A percentile compares a stretch with the other conserved stretches of the same genome.
phyloP scores from a whole-genome alignment of 768 basidiomycete species.

The Tulasnella sp. region DNA sequence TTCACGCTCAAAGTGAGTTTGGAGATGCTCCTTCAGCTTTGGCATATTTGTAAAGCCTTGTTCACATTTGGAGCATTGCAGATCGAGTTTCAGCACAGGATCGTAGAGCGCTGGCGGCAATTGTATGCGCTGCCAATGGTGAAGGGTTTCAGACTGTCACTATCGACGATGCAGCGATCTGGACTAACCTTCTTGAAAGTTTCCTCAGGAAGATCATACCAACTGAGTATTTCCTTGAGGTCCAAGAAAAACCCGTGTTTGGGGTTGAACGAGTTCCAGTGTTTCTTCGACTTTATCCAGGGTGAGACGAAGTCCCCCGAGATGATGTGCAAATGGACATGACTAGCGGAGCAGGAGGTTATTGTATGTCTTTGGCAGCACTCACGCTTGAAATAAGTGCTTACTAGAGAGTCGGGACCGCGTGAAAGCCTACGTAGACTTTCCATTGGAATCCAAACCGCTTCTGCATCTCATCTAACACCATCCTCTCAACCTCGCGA shows the following conservation, averaged over 20 bases:
- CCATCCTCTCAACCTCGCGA: constrained; percentile 38
- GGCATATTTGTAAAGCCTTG: constrained; percentile 58
- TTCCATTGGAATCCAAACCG: constrained; percentile 39
- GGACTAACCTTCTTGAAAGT: constrained; percentile 1
- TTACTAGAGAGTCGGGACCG: constrained; percentile 73
- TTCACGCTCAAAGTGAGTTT: constrained; percentile 3
- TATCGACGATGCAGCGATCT: not conserved
- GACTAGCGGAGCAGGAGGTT: constrained; percentile 32
- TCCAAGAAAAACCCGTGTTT: constrained; percentile 71
- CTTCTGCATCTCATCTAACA: constrained; percentile 63
- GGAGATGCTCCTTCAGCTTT: constrained; percentile 55
- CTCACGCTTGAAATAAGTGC: constrained; percentile 24
- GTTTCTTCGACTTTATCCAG: constrained; percentile 71
- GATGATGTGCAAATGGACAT: constrained; percentile 75
- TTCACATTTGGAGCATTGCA: constrained; percentile 62
- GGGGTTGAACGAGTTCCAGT: constrained; percentile 86
- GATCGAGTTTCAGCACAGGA: constrained; percentile 48
- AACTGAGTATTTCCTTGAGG: constrained; percentile 61
- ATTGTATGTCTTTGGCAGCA: not conserved
- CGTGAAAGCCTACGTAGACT: constrained; percentile 77
- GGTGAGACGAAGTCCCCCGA: constrained; percentile 64
- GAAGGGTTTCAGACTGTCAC: no score
- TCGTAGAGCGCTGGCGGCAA: constrained; percentile 37
- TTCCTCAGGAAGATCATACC: constrained; percentile 43
- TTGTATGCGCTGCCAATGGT: not conserved